Conservation (phyloP, 305 asterid genomes). For the Euphrasia arctica region DNA sequence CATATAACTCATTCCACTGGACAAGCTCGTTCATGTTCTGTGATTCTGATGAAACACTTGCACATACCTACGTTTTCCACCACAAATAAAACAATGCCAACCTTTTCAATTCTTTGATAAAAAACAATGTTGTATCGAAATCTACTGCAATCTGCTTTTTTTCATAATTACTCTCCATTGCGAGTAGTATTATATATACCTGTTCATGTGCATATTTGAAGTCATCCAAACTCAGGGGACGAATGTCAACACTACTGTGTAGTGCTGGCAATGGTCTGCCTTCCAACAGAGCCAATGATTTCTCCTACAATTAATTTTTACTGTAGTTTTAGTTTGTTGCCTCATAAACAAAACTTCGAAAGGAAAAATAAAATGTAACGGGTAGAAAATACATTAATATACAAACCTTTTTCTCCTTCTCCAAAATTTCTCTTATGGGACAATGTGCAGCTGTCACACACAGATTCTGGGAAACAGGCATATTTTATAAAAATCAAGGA, state of each 20-base stretch:
- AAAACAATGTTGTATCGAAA: neutral
- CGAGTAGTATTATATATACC: conserved; percentile 32
- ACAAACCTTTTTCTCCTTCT: conserved; percentile 74
- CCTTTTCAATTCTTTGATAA: neutral
- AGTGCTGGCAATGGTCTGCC: neutral
- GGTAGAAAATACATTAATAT: too few species aligned
- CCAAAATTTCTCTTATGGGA: conserved; percentile 86
- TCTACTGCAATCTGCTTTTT: neutral
- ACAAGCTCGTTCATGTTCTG: conserved; percentile 61
- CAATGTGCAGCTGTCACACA: conserved; percentile 75
- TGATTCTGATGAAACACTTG: conserved; percentile 71
- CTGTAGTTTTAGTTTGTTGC: neutral
- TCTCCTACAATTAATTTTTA: conserved; percentile 42
- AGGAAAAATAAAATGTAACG: neutral
- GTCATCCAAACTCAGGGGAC: conserved; percentile 65
- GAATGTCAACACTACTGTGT: conserved; percentile 53
- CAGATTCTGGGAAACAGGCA: conserved; percentile 54
- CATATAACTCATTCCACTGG: conserved; percentile 75
- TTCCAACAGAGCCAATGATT: conserved; percentile 53
- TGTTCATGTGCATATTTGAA: conserved; percentile 73
- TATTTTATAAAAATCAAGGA: neutral
- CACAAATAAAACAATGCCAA: neutral
- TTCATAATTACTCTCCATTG: neutral
- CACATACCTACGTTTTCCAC: conserved; percentile 54
- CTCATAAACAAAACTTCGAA: neutral